A percentile compares a stretch with the other conserved stretches of the same genome.
phyloP scores from a whole-genome alignment of 2,329 filamentous ascomycete species.

The Fusarium redolens region DNA sequence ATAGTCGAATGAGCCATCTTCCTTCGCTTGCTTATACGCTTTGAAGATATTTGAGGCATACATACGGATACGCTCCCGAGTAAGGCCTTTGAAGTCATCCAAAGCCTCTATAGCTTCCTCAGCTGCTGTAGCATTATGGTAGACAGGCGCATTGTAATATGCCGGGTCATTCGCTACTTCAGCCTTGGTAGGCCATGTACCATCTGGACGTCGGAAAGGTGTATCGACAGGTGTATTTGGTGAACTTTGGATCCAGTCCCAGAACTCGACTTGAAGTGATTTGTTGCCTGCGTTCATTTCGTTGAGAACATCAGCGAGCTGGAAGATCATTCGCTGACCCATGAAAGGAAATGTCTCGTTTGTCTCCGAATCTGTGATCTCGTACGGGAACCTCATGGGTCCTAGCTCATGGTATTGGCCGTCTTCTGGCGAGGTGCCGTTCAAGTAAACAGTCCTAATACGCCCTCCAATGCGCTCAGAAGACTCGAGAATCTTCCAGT shows the following conservation, averaged over 20 bases:
- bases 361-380: constrained; percentile 60
- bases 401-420: constrained; percentile 62
- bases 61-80: constrained; percentile 34
- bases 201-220: constrained; percentile 42
- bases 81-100: constrained; percentile 43
- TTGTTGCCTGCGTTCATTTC: constrained; percentile 63
- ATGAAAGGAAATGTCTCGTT: constrained; percentile 69
- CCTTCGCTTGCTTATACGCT: constrained; percentile 47
- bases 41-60: constrained; percentile 46
- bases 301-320: constrained; percentile 70
- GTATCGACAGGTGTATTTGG: constrained; percentile 10
- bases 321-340: constrained; percentile 74
- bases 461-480: constrained; percentile 55
- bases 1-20: constrained; percentile 46
- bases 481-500: constrained; percentile 59
- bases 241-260: constrained; percentile 66
- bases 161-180: constrained; percentile 40
- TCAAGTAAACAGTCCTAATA: constrained; percentile 57
- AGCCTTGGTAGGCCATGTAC: constrained; percentile 39
- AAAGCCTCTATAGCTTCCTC: constrained; percentile 39
- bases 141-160: constrained; percentile 28
- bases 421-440: constrained; percentile 46
- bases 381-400: constrained; percentile 72
- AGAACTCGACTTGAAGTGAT: constrained; percentile 66
- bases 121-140: constrained; percentile 43